phyloP scores from a whole-genome alignment of 164 flowering plant genomes.

The Macadamia tetraphylla region DNA sequence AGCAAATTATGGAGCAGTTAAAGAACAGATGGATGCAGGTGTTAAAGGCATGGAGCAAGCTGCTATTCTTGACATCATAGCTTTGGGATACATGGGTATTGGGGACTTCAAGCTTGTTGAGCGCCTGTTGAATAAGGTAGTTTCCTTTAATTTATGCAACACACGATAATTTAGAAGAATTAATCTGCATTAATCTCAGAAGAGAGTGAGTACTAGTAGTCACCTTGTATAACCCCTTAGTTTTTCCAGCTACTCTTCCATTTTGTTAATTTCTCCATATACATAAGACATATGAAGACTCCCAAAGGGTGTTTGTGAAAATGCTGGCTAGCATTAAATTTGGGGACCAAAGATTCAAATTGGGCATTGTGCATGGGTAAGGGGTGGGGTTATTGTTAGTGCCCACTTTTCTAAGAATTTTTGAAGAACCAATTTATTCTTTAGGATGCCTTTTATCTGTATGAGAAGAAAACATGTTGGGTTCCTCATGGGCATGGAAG shows the following conservation, averaged over 20 bases:
- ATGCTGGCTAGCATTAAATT: not conserved
- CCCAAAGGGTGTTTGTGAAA: not conserved
- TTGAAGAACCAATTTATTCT: no score
- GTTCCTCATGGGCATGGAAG: no score
- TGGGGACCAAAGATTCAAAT: no score
- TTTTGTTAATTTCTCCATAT: not conserved
- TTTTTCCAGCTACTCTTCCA: not conserved
- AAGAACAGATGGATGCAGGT: constrained; percentile 64
- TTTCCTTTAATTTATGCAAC: not conserved
- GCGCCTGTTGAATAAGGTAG: constrained; percentile 51
- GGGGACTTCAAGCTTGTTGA: constrained; percentile 52
- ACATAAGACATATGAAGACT: no score
- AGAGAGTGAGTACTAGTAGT: not conserved
- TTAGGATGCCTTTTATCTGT: no score
- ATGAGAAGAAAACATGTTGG: no score
- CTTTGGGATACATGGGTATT: constrained; percentile 63
- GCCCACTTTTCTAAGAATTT: not conserved
- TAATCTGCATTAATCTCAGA: not conserved
- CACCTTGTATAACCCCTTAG: not conserved
- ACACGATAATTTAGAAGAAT: no score
- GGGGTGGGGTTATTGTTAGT: not conserved
- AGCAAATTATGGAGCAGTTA: constrained; percentile 77
- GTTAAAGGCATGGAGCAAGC: constrained; percentile 72
- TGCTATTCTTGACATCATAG: constrained; percentile 71
- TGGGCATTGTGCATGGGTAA: no score